These are phyloP conservation scores for Russula sp. DNA, from an alignment of 768 basidiomycete genomes.

Conservation along the genomic window DNA sequence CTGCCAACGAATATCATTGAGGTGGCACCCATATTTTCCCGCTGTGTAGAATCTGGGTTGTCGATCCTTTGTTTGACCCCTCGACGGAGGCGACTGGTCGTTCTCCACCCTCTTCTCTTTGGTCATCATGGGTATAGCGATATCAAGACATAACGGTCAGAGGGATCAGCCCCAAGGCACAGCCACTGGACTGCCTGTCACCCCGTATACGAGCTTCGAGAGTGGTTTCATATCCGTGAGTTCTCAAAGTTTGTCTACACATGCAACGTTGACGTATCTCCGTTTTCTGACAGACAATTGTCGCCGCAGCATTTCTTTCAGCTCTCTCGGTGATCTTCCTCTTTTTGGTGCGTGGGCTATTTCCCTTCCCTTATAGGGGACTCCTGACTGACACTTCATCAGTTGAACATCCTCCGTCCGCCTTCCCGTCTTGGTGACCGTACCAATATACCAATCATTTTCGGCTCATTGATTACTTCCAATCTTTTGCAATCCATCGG, in stretches of 20 bases:
- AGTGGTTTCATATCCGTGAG: slow-evolving; percentile 17
- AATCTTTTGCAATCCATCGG: slow-evolving; percentile 33
- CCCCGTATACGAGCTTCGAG: not conserved
- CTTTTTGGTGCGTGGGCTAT: slow-evolving; percentile 20
- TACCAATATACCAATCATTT: slow-evolving; percentile 29
- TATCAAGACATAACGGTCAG: not conserved
- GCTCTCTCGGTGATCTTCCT: slow-evolving; percentile 27
- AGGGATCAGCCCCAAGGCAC: not conserved
- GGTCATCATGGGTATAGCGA: not conserved
- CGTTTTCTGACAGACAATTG: slow-evolving; percentile 24
- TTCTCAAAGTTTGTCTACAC: not conserved
- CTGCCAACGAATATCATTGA: not conserved
- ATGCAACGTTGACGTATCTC: not conserved
- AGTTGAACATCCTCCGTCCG: slow-evolving; percentile 24
- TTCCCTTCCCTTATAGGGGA: no score
- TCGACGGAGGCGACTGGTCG: slow-evolving; percentile 6
- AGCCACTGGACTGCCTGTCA: not conserved
- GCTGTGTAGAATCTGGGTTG: not conserved
- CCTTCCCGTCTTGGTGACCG: slow-evolving; percentile 21
- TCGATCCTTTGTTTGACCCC: no score
- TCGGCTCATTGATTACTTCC: slow-evolving; percentile 31
- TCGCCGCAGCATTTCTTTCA: slow-evolving; percentile 28
- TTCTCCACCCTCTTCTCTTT: not conserved
- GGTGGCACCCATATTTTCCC: not conserved
- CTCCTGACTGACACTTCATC: not conserved